Evolutionary conservation across 1,284 basidiomycete species (phyloP).

Genomic region (Sanghuangporus sanghuang): DNA sequence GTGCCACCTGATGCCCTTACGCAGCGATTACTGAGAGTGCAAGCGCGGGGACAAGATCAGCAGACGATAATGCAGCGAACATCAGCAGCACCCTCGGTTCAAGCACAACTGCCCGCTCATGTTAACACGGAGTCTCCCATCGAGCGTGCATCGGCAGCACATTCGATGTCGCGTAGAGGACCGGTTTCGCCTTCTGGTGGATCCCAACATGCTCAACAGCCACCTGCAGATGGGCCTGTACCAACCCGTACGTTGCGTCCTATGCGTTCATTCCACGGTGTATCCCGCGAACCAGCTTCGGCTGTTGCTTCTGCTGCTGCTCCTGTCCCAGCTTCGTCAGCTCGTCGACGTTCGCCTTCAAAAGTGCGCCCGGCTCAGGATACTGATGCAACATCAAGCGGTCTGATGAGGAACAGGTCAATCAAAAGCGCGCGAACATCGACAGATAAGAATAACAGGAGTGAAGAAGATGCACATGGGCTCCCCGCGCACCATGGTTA

Average conservation of each 20-base stretch:
- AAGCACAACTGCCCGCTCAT: background rate
- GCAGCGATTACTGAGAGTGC: conserved; percentile 49
- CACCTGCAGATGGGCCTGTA: background rate
- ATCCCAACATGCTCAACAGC: background rate
- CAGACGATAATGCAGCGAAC: conserved; percentile 15
- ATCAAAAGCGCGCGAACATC: conserved; percentile 8
- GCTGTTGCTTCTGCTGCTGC: conserved; percentile 24
- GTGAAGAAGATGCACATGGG: conserved; percentile 1
- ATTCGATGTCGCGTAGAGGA: background rate
- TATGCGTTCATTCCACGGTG: conserved; percentile 55
- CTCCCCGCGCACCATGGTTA: background rate
- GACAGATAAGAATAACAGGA: conserved; percentile 7
- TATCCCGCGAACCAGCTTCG: background rate
- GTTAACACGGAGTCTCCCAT: background rate
- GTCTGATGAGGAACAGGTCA: conserved; percentile 1
- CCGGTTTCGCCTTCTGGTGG: background rate
- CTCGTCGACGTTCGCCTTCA: conserved; percentile 21
- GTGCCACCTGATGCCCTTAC: conserved; percentile 57
- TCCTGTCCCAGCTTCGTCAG: conserved; percentile 24
- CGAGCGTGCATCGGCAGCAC: background rate
- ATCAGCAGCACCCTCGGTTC: conserved; percentile 15
- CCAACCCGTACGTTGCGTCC: conserved; percentile 34
- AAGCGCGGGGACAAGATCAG: conserved; percentile 26
- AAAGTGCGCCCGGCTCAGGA: conserved; percentile 6
- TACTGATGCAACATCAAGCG: background rate